These are phyloP conservation scores for Colletotrichum liriopes DNA, from an alignment of 2,329 filamentous ascomycete genomes.

Conservation along the genomic window DNA sequence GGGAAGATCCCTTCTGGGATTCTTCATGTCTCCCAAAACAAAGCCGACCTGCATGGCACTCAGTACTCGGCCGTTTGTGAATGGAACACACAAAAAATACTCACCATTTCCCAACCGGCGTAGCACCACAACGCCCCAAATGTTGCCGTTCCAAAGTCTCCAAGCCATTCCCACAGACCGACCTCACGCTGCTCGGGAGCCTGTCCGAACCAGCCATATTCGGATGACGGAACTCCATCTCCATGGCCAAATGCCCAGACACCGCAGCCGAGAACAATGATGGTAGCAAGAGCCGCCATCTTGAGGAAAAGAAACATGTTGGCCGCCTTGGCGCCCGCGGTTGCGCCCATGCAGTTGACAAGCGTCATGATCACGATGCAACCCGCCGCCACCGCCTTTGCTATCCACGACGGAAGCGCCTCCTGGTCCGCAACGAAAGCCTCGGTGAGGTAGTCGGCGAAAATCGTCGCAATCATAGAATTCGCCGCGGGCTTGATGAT, in stretches of 20 bases:
- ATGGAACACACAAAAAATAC: slow-evolving; percentile 49
- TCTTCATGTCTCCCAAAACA: slow-evolving; percentile 49
- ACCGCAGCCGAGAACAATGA: slow-evolving; percentile 45
- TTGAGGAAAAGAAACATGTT: slow-evolving; percentile 59
- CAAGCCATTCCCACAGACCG: slow-evolving; percentile 55
- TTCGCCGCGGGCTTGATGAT: slow-evolving; percentile 61
- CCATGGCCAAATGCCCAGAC: slow-evolving; percentile 52
- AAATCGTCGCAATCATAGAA: slow-evolving; percentile 61
- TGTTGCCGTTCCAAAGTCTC: slow-evolving; percentile 57
- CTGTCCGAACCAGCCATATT: slow-evolving; percentile 51
- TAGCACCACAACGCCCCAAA: slow-evolving; percentile 61
- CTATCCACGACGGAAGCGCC: slow-evolving; percentile 45
- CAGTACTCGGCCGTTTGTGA: neutral
- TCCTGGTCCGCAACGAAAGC: slow-evolving; percentile 48
- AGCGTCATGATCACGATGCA: slow-evolving; percentile 56
- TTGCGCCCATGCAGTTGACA: slow-evolving; percentile 61
- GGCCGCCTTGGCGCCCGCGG: slow-evolving; percentile 55
- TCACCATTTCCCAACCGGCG: slow-evolving; percentile 62
- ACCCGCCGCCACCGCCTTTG: slow-evolving; percentile 56
- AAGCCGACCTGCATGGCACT: slow-evolving; percentile 45
- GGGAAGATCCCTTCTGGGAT: slow-evolving; percentile 51
- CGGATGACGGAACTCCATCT: slow-evolving; percentile 54
- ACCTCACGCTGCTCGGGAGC: slow-evolving; percentile 38
- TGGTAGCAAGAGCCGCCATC: slow-evolving; percentile 41
- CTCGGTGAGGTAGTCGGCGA: slow-evolving; percentile 57